These are phyloP conservation scores for Neonectria sp. DNA, from an alignment of 2,329 filamentous ascomycete genomes.

Conservation along the genomic window DNA sequence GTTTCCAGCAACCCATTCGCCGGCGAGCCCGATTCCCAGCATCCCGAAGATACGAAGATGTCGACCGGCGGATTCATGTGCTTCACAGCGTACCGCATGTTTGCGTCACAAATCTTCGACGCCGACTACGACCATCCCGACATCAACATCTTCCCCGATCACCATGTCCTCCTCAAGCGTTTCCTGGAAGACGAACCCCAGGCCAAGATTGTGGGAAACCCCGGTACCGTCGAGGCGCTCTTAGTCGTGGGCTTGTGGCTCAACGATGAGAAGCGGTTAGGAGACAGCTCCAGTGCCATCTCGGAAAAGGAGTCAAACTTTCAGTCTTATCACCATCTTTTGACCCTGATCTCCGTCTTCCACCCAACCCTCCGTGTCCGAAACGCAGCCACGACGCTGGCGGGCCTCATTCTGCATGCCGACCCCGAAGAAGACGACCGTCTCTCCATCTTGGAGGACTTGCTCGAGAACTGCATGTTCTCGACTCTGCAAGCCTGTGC, in stretches of 20 bases:
- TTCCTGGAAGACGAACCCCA: constrained; percentile 69
- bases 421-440: constrained; percentile 72
- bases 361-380: constrained; percentile 69
- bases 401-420: constrained; percentile 69
- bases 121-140: constrained; percentile 67
- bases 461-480: constrained; percentile 77
- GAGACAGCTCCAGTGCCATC: constrained; percentile 43
- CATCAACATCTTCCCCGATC: constrained; percentile 73
- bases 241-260: constrained; percentile 74
- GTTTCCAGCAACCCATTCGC: constrained; percentile 62
- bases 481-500: constrained; percentile 74
- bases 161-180: constrained; percentile 66
- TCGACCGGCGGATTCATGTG: constrained; percentile 73
- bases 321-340: constrained; percentile 73
- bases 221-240: constrained; percentile 72
- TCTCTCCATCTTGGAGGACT: constrained; percentile 74
- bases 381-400: constrained; percentile 68
- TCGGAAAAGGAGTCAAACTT: constrained; percentile 60
- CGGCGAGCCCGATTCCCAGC: constrained; percentile 61
- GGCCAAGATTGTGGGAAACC: constrained; percentile 62
- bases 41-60: constrained; percentile 68
- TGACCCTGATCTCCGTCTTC: constrained; percentile 71
- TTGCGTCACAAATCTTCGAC: constrained; percentile 73
- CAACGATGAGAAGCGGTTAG: constrained; percentile 64
- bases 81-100: constrained; percentile 74